These are phyloP conservation scores for Aspergillus oerlinghausenensis DNA, from an alignment of 2,329 filamentous ascomycete species.

Conservation along the genomic window DNA sequence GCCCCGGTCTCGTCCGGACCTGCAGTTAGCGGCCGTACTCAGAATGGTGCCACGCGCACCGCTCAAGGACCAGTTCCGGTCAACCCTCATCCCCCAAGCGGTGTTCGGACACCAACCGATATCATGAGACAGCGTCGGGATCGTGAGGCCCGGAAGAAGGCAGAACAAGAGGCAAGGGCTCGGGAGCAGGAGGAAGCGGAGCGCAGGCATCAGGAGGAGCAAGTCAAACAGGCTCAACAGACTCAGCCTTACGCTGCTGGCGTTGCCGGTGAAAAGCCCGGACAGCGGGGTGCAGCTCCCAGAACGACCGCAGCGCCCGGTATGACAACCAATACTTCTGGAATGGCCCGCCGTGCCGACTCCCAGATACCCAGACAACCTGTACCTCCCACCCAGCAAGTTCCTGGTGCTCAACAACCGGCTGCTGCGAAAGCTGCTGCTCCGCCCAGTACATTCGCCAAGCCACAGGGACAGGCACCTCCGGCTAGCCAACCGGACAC, in stretches of 20 bases:
- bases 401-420: conserved; percentile 23
- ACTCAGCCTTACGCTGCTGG: conserved; percentile 42
- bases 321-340: background rate
- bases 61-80: conserved; percentile 52
- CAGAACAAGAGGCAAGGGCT: conserved; percentile 60
- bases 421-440: conserved; percentile 18
- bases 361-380: conserved; percentile 10
- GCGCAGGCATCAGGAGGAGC: conserved; percentile 39
- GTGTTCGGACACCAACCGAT: conserved; percentile 78
- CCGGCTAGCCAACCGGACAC: conserved; percentile 20
- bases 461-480: conserved; percentile 23
- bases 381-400: conserved; percentile 16
- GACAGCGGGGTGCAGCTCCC: conserved; percentile 20
- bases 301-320: conserved; percentile 10
- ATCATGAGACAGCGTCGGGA: conserved; percentile 85
- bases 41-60: conserved; percentile 54
- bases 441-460: conserved; percentile 16
- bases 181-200: conserved; percentile 52
- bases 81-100: conserved; percentile 45
- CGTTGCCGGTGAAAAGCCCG: conserved; percentile 31
- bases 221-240: conserved; percentile 23
- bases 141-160: conserved; percentile 66
- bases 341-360: conserved; percentile 15
- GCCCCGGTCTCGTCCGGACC: conserved; percentile 44
- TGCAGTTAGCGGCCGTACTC: conserved; percentile 51